Percentiles rank a stretch among this genome's conserved stretches.
These are phyloP conservation scores for Leptosphaerulina australis DNA, from an alignment of 2,329 filamentous ascomycete species.

Conservation along the genomic window DNA sequence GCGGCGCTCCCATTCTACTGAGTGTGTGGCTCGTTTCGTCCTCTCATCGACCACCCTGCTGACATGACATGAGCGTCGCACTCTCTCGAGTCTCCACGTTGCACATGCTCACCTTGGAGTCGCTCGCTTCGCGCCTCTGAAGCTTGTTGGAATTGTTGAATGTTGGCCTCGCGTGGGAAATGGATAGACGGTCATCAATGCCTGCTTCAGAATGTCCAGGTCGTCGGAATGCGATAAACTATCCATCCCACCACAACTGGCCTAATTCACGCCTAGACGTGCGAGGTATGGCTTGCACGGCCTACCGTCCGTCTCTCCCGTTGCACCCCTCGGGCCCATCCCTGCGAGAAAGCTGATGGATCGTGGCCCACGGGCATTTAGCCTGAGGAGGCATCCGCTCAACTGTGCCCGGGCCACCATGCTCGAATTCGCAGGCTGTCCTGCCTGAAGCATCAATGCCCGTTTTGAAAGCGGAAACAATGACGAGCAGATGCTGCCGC, in stretches of 20 bases:
- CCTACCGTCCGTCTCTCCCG: slow-evolving; percentile 47
- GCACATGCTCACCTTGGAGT: slow-evolving; percentile 35
- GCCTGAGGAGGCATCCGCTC: slow-evolving; percentile 41
- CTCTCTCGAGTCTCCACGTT: slow-evolving; percentile 49
- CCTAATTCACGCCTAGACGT: slow-evolving; percentile 23
- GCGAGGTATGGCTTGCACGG: slow-evolving; percentile 34
- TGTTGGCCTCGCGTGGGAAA: slow-evolving; percentile 24
- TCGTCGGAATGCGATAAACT: slow-evolving; percentile 28
- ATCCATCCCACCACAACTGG: slow-evolving; percentile 31
- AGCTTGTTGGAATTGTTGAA: slow-evolving; percentile 20
- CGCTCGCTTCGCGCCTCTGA: slow-evolving; percentile 29
- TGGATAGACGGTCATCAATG: slow-evolving; percentile 17
- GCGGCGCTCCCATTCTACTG: slow-evolving; percentile 21
- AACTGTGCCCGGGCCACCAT: slow-evolving; percentile 17
- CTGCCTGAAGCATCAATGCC: slow-evolving; percentile 38
- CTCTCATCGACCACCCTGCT: slow-evolving; percentile 31
- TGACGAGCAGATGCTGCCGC: slow-evolving; percentile 35
- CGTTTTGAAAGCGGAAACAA: slow-evolving; percentile 37
- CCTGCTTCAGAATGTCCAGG: slow-evolving; percentile 24
- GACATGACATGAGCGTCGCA: slow-evolving; percentile 45
- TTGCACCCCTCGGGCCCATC: slow-evolving; percentile 34
- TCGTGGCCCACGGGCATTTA: slow-evolving; percentile 38
- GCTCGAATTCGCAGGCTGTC: slow-evolving; percentile 26
- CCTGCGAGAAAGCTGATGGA: slow-evolving; percentile 28
- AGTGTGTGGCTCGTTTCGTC: slow-evolving; percentile 30